phyloP scores from a whole-genome alignment of 176 grass and related monocot genomes.

The Oryza nivara region DNA sequence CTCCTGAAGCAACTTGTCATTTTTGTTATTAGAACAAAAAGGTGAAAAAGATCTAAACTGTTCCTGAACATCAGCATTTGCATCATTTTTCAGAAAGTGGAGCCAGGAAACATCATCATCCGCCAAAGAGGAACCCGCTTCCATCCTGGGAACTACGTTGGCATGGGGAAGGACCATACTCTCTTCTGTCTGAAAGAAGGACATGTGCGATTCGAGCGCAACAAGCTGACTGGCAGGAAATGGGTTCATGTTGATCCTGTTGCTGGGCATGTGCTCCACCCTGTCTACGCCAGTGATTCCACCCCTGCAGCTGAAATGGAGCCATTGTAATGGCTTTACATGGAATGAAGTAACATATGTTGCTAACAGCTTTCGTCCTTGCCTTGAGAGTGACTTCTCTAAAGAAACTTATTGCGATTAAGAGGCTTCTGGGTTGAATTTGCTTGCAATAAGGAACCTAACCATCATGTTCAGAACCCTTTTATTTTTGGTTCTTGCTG shows the following conservation, averaged over 20 bases:
- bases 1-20: not conserved
- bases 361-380: not conserved
- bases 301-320: conserved; percentile 31
- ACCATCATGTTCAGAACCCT: not conserved
- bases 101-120: conserved; percentile 82
- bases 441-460: conserved; percentile 2
- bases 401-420: not conserved
- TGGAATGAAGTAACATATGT: not conserved
- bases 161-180: conserved; percentile 88
- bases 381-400: not conserved
- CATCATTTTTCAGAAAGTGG: conserved; percentile 47
- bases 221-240: conserved; percentile 82
- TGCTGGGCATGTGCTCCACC: conserved; percentile 71
- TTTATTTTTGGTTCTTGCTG: not conserved
- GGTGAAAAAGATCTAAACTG: not conserved
- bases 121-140: conserved; percentile 81
- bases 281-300: conserved; percentile 43
- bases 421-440: not conserved
- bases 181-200: conserved; percentile 82
- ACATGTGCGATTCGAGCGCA: conserved; percentile 73
- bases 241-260: conserved; percentile 81
- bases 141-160: conserved; percentile 82
- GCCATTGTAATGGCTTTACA: not conserved
- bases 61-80: not conserved
- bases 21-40: not conserved